Conservation (phyloP, 768 basidiomycete genomes). For the Auricularia cornea region DNA sequence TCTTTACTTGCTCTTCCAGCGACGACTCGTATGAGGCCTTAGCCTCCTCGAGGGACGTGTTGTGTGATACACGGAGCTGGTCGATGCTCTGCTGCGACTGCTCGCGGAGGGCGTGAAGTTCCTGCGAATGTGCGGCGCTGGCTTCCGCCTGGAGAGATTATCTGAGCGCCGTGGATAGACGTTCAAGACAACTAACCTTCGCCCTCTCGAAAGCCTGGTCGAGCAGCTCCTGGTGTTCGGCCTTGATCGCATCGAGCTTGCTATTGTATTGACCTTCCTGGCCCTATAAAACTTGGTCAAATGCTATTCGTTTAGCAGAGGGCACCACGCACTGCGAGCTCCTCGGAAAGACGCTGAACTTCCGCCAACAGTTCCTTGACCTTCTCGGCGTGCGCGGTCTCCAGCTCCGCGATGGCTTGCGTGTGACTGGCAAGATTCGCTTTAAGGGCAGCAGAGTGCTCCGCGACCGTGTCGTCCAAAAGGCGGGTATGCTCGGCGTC, state of each 20-base stretch:
- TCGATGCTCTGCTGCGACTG: constrained; percentile 58
- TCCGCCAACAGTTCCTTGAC: constrained; percentile 49
- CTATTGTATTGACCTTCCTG: constrained; percentile 62
- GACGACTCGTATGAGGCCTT: constrained; percentile 54
- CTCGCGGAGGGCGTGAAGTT: constrained; percentile 61
- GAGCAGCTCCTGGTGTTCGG: constrained; percentile 12
- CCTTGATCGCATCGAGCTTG: constrained; percentile 42
- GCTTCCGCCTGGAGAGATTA: constrained; percentile 67
- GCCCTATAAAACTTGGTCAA: constrained; percentile 31
- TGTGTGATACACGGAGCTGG: constrained; percentile 58
- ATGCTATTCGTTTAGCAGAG: not conserved
- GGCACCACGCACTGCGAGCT: not conserved
- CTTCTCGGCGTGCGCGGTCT: constrained; percentile 46
- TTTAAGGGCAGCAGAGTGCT: constrained; percentile 4
- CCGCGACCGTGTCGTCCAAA: not conserved
- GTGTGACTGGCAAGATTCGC: not conserved
- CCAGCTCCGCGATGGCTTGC: constrained; percentile 7
- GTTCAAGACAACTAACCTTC: constrained; percentile 45
- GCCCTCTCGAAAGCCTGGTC: constrained; percentile 62
- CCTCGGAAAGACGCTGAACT: constrained; percentile 41
- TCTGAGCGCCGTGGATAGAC: too few species aligned
- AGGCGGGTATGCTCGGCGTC: not conserved
- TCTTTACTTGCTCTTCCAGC: constrained; percentile 48
- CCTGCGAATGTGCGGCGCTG: constrained; percentile 55
- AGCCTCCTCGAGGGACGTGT: constrained; percentile 49